These are phyloP conservation scores for Aotearoamyces nothofagi DNA, from an alignment of 2,329 filamentous ascomycete species.

Conservation along the genomic window DNA sequence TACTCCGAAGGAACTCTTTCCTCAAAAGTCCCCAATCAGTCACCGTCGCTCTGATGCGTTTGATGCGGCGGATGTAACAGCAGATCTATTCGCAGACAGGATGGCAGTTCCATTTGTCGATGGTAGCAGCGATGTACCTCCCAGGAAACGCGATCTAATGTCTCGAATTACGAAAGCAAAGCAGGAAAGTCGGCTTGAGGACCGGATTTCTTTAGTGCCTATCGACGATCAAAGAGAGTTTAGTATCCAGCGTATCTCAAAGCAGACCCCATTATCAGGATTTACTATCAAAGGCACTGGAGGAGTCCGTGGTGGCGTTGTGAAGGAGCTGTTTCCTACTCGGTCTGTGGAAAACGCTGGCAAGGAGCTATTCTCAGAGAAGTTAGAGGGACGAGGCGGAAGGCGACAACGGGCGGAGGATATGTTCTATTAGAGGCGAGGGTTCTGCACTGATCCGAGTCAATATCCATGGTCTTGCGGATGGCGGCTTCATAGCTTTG, in stretches of 20 bases:
- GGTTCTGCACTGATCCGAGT: too few relatives aligned
- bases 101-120: slow-evolving; percentile 34
- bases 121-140: slow-evolving; percentile 20
- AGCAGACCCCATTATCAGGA: slow-evolving; percentile 29
- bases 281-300: slow-evolving; percentile 55
- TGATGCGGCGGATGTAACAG: slow-evolving; percentile 37
- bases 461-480: too few relatives aligned
- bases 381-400: slow-evolving; percentile 38
- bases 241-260: slow-evolving; percentile 44
- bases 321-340: slow-evolving; percentile 54
- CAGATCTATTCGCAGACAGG: slow-evolving; percentile 31
- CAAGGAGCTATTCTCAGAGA: slow-evolving; percentile 56
- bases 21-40: slow-evolving; percentile 25
- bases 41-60: slow-evolving; percentile 33
- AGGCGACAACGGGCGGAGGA: slow-evolving; percentile 57
- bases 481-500: too few relatives aligned
- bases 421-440: slow-evolving; percentile 57
- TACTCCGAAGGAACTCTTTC: slow-evolving; percentile 36
- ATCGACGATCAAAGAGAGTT: slow-evolving; percentile 24
- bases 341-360: slow-evolving; percentile 45
- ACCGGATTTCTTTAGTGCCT: slow-evolving; percentile 18
- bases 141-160: slow-evolving; percentile 7
- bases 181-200: slow-evolving; percentile 20
- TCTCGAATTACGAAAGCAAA: slow-evolving; percentile 11
- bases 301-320: slow-evolving; percentile 34